Evolutionary conservation across 208 protist genomes (phyloP).

Genomic region (Wallacemonas sp.): DNA sequence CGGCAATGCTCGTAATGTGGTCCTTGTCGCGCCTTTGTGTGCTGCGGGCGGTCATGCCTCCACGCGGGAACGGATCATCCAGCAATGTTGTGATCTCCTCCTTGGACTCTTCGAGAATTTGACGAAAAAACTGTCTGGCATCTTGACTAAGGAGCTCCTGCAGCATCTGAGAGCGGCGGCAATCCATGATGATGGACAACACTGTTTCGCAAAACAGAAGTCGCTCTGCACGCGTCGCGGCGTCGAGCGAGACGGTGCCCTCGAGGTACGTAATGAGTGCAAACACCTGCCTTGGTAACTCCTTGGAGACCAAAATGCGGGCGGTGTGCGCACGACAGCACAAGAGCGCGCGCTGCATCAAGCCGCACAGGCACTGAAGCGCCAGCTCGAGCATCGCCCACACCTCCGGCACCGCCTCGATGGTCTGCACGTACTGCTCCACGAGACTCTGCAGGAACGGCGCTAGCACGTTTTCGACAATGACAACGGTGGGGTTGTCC

Average conservation of each 20-base stretch:
- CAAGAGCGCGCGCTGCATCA: conserved; percentile 76
- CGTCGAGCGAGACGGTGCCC: conserved; percentile 58
- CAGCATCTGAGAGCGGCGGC: conserved; percentile 44
- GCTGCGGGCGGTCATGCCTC: conserved; percentile 32
- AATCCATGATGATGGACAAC: conserved; percentile 44
- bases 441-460: conserved; percentile 67
- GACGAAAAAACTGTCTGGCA: conserved; percentile 61
- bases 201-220: conserved; percentile 77
- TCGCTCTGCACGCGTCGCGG: conserved; percentile 48
- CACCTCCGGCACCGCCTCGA: conserved; percentile 57
- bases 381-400: conserved; percentile 74
- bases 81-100: conserved; percentile 60
- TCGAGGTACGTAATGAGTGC: conserved; percentile 61
- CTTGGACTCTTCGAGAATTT: conserved; percentile 48
- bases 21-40: conserved; percentile 76
- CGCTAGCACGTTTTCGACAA: conserved; percentile 66
- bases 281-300: conserved; percentile 59
- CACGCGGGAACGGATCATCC: conserved; percentile 74
- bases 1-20: conserved; percentile 81
- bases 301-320: conserved; percentile 42
- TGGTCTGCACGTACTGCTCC: conserved; percentile 44
- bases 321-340: conserved; percentile 67
- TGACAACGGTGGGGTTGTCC: conserved; percentile 58
- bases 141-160: conserved; percentile 55
- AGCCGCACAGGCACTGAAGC: conserved; percentile 63